Evolutionary conservation across 805 yeast genomes (phyloP).

Genomic region (Ogataea nonfermentans): DNA sequence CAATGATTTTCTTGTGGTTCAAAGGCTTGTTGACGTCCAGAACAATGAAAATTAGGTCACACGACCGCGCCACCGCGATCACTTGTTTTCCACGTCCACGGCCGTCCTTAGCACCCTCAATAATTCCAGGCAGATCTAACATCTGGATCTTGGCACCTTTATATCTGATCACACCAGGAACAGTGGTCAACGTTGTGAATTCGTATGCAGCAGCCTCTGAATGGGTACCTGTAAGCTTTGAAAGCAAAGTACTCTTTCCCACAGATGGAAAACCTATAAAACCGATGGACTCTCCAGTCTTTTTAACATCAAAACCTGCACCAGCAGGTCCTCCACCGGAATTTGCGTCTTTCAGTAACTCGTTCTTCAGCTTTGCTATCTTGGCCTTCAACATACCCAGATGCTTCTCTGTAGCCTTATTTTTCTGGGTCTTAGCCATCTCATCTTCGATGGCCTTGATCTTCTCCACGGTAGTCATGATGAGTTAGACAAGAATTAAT

Average conservation of each 20-base stretch:
- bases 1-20: slow-evolving; percentile 90
- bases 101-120: slow-evolving; percentile 90
- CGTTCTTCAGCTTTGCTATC: slow-evolving; percentile 91
- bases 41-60: slow-evolving; percentile 88
- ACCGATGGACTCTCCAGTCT: slow-evolving; percentile 97
- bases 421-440: slow-evolving; percentile 97
- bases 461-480: slow-evolving; percentile 69
- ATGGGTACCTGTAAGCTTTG: slow-evolving; percentile 91
- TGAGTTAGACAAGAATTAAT: slow-evolving; percentile 11
- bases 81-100: slow-evolving; percentile 95
- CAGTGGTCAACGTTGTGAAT: slow-evolving; percentile 95
- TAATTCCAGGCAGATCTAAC: slow-evolving; percentile 88
- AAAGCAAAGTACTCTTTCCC: slow-evolving; percentile 80
- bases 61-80: slow-evolving; percentile 98
- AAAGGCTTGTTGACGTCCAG: slow-evolving; percentile 95
- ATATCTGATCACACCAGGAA: slow-evolving; percentile 93
- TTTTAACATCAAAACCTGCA: slow-evolving; percentile 95
- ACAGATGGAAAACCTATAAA: slow-evolving; percentile 99
- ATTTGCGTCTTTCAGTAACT: slow-evolving; percentile 67
- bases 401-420: slow-evolving; percentile 96
- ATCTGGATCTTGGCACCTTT: slow-evolving; percentile 98
- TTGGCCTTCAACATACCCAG: slow-evolving; percentile 97
- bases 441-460: slow-evolving; percentile 92
- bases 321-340: slow-evolving; percentile 91
- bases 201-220: slow-evolving; percentile 98